Evolutionary conservation across 2,329 filamentous ascomycete genomes (phyloP), one percentile per base, ranked within the genome.

Genomic region (Fusarium lyarnte): DNA sequence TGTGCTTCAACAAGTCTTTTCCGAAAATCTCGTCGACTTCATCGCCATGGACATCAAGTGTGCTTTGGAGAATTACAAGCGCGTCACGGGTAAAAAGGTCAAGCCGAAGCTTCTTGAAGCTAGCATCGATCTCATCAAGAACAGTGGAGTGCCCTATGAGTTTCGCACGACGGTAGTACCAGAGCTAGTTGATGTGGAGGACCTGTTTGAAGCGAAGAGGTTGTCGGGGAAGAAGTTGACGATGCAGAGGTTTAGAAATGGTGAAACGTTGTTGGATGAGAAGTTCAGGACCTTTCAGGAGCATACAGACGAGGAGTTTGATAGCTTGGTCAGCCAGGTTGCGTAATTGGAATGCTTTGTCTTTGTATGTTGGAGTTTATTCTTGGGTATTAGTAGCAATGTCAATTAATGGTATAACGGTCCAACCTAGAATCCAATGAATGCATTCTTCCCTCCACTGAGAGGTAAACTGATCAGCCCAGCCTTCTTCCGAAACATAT

Each of bases 31-130:
- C 3, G 58, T 73, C 10, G 66, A 70, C 13, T 76, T 76, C 11
- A 64, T 74, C 2, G 75, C 75, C 0, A 76, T 76, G 75, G 75
- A 77, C 4, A 76, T 76, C 19, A 76, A 76, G 21, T 76, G 75
- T 21, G 75, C 73, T 1, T 6, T 76, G 7, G 71, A 77, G 19
- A 76, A 76, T 2, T 76, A 76, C 42, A 74, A 74, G 51, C 70
- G 58, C 0, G 73, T 76, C 11, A 64, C 74, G 0, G 75, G 75
- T 1, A 47, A 52, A 17, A 76, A 63, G 35, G 61, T 76, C 19
- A 71, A 65, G 23, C 73, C 75, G 0, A 73, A 61, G 17, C 25
- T 70, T 2, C 52, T 77, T 0, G 57, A 76, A n/a, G 29, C 58
- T 0, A 76, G 74, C 2, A 77, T 76, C 8, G 46, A 38, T 3